phyloP scores from a whole-genome alignment of 2,329 filamentous ascomycete genomes.

The Xylariaceae sp. region DNA sequence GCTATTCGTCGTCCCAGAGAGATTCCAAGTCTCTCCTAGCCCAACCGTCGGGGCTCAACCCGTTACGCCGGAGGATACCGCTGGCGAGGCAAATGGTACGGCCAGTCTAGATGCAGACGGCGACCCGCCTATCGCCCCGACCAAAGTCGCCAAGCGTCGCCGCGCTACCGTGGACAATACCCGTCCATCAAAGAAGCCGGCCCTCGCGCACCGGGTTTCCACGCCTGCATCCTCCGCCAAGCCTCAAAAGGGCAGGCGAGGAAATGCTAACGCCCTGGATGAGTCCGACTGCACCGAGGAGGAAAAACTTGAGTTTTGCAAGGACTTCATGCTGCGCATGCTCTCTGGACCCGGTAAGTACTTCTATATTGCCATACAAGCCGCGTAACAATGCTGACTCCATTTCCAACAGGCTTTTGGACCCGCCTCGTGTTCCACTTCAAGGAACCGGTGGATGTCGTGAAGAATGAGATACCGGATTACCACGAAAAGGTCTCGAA shows the following conservation, averaged over 20 bases:
- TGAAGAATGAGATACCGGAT: conserved; percentile 53
- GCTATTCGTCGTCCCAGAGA: too few relatives aligned
- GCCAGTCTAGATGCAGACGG: too few relatives aligned
- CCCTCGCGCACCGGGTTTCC: conserved; percentile 27
- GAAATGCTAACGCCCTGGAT: conserved; percentile 24
- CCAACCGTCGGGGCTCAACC: too few relatives aligned
- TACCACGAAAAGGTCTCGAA: conserved; percentile 56
- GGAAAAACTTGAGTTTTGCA: conserved; percentile 53
- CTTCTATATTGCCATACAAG: neutral
- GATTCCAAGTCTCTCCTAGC: too few relatives aligned
- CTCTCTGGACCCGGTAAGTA: conserved; percentile 53
- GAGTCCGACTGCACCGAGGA: conserved; percentile 34
- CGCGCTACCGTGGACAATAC: conserved; percentile 29
- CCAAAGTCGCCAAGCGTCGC: conserved; percentile 36
- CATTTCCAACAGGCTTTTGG: conserved; percentile 51
- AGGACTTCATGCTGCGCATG: conserved; percentile 55
- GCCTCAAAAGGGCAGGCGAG: conserved; percentile 30
- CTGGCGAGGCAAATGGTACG: too few relatives aligned
- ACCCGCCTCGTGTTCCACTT: conserved; percentile 60
- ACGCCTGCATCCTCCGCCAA: conserved; percentile 20
- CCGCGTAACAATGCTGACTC: conserved; percentile 2
- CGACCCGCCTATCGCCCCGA: too few relatives aligned
- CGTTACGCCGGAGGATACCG: too few relatives aligned
- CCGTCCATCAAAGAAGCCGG: conserved; percentile 29
- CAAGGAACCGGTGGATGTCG: conserved; percentile 53